phyloP scores from a whole-genome alignment of 768 basidiomycete species.

The Trametes cinnabarina region DNA sequence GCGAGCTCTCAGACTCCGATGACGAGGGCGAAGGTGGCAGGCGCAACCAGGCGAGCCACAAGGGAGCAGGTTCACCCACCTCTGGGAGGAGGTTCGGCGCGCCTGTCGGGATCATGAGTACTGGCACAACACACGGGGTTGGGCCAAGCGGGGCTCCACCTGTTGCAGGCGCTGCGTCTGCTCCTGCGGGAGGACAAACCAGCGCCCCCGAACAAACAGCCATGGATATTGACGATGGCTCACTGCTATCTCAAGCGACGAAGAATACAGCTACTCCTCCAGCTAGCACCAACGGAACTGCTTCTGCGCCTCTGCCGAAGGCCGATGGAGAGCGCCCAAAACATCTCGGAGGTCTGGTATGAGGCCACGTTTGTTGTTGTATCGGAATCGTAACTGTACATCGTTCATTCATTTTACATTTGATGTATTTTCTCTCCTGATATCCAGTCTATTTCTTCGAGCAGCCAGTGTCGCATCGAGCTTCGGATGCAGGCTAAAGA shows the following conservation, averaged over 20 bases:
- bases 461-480: too few relatives aligned
- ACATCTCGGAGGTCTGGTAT: too few relatives aligned
- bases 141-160: conserved; percentile 66
- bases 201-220: conserved; percentile 21
- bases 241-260: conserved; percentile 13
- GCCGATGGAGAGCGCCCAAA: background rate
- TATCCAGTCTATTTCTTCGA: background rate
- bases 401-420: background rate
- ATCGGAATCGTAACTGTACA: background rate
- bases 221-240: conserved; percentile 37
- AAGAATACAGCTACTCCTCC: conserved; percentile 5
- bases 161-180: conserved; percentile 17
- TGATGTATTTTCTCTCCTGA: background rate
- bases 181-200: background rate
- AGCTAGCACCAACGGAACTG: background rate
- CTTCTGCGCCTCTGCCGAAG: background rate
- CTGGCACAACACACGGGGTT: conserved; percentile 66
- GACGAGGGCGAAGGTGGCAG: conserved; percentile 93
- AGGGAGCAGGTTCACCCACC: conserved; percentile 43
- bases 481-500: too few relatives aligned
- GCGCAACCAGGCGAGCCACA: conserved; percentile 61
- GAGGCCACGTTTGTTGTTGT: background rate
- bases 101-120: conserved; percentile 68
- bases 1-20: conserved; percentile 94
- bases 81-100: conserved; percentile 53